Evolutionary conservation across 1,284 basidiomycete species (phyloP).

Genomic region (Sanguinoderma infundibulare): DNA sequence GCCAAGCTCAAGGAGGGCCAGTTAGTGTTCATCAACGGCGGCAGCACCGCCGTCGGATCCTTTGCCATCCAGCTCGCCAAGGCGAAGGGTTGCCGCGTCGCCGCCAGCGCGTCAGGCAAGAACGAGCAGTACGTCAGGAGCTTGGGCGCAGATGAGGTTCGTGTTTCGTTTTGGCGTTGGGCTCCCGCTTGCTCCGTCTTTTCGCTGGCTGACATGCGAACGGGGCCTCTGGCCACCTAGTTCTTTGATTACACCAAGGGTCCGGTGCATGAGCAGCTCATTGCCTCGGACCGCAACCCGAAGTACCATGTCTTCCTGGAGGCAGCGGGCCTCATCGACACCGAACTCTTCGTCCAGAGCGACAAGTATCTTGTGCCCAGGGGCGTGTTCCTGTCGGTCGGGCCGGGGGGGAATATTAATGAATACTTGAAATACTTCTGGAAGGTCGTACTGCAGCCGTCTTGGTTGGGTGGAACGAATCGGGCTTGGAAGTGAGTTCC

Average conservation of each 20-base stretch:
- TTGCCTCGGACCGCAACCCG: slow-evolving; percentile 38
- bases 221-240: slow-evolving; percentile 29
- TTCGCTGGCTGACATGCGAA: too few species aligned
- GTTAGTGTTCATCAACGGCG: slow-evolving; percentile 31
- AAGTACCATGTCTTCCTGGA: slow-evolving; percentile 52
- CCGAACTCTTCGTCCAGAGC: slow-evolving; percentile 26
- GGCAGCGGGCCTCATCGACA: slow-evolving; percentile 37
- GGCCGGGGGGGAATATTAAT: slow-evolving; percentile 27
- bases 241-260: slow-evolving; percentile 63
- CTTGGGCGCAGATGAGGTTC: slow-evolving; percentile 34
- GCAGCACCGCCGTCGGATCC: slow-evolving; percentile 27
- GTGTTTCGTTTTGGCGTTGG: not conserved
- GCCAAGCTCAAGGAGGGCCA: slow-evolving; percentile 27
- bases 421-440: slow-evolving; percentile 23
- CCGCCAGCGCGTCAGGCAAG: slow-evolving; percentile 32
- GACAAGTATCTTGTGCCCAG: slow-evolving; percentile 29
- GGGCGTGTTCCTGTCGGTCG: slow-evolving; percentile 27
- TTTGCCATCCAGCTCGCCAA: slow-evolving; percentile 37
- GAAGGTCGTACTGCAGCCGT: slow-evolving; percentile 38
- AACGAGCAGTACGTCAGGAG: slow-evolving; percentile 32
- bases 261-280: slow-evolving; percentile 49
- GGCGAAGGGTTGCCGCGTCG: slow-evolving; percentile 30
- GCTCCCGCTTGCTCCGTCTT: not conserved
- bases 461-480: slow-evolving; percentile 52
- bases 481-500: slow-evolving; percentile 47